Base-by-base conservation (phyloP, 2,329 filamentous ascomycete species). In the Aspergillus sp. region DNA sequence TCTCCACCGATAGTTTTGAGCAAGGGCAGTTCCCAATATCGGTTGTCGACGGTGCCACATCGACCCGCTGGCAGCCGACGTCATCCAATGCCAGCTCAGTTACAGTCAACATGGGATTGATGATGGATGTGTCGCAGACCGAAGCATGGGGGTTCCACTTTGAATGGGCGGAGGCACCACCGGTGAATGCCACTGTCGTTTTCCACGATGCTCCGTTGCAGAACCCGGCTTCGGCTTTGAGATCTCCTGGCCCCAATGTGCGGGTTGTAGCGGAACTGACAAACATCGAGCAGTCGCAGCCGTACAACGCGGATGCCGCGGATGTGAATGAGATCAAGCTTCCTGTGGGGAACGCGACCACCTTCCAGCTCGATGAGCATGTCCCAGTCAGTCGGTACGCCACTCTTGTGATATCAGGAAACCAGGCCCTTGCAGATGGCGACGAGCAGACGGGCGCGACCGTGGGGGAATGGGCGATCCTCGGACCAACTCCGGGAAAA, bases 1-100 rank as follows among this genome's bases (percentile, higher is more conserved):
- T 69, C 15, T 84, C 82, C 2, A 68, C 75, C 0, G 70, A 80
- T 40, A 67, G 70, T 2, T 84, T 81, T 66, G 74, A 80, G 24
- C 82, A 86, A 0, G 89, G 88, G 13, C 89, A 91, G 70, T 89
- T 90, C 74, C 87, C 88, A 1, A 77, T 88, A 52, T 80, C 82
- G 0, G 86, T 86, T 3, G 81, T 88, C 51, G 88, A 90, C 64
- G 88, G 88, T 52, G 85, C 86, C 2, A 77, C 83, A 5, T 83
- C 82, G 17, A 90, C 87, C 0, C 83, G 83, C 62, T 90, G 87
- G 87, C 86, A 89, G 66, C 86, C 87, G 0, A 67, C 74, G 2
- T 68, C 81, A 1, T 82, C 83, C 50, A 73, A 71, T 0, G 76
- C 80, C 4, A 78, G 82, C 27, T 82, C 81, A 4, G 66, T 90